Percentiles rank a stretch among this genome's conserved stretches.
phyloP scores from a whole-genome alignment of 2,329 filamentous ascomycete species.

The Acephala macrosclerotiorum region DNA sequence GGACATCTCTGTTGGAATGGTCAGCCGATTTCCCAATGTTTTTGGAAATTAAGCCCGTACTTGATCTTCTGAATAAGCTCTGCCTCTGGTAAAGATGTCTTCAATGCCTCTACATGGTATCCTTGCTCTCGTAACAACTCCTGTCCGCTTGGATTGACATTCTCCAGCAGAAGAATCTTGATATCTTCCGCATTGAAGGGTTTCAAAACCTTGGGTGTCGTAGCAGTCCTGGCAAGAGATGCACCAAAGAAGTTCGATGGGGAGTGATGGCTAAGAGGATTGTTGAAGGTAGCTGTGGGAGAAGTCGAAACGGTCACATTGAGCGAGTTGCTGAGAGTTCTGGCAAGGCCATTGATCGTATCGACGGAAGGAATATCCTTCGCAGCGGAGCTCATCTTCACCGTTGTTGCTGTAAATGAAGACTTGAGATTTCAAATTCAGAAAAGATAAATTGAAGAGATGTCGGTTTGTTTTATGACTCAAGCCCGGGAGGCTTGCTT shows the following conservation, averaged over 20 bases:
- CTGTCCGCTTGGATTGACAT: conserved; percentile 89
- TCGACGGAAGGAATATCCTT: conserved; percentile 53
- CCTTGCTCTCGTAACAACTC: conserved; percentile 85
- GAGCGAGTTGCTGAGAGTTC: conserved; percentile 55
- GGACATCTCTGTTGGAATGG: conserved; percentile 73
- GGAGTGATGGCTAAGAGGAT: conserved; percentile 69
- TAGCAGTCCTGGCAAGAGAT: conserved; percentile 51
- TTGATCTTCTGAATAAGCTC: conserved; percentile 96
- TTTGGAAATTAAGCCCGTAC: conserved; percentile 54
- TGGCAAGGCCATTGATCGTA: conserved; percentile 45
- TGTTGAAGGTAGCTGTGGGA: conserved; percentile 70
- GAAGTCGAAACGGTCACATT: conserved; percentile 76
- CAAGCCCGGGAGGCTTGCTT: background rate
- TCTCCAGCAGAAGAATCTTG: conserved; percentile 94
- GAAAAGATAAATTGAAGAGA: background rate
- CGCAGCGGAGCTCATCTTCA: conserved; percentile 45
- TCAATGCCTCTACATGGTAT: conserved; percentile 93
- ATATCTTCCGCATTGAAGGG: conserved; percentile 96
- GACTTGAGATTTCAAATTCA: background rate
- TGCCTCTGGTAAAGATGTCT: conserved; percentile 88
- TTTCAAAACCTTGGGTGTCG: conserved; percentile 79
- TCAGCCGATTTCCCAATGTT: background rate
- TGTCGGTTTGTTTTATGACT: conserved; percentile 3
- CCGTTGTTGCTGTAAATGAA: conserved; percentile 4
- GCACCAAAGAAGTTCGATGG: conserved; percentile 65